Conservation (phyloP, 805 yeast species). For the Myxozyma nipponensis region DNA sequence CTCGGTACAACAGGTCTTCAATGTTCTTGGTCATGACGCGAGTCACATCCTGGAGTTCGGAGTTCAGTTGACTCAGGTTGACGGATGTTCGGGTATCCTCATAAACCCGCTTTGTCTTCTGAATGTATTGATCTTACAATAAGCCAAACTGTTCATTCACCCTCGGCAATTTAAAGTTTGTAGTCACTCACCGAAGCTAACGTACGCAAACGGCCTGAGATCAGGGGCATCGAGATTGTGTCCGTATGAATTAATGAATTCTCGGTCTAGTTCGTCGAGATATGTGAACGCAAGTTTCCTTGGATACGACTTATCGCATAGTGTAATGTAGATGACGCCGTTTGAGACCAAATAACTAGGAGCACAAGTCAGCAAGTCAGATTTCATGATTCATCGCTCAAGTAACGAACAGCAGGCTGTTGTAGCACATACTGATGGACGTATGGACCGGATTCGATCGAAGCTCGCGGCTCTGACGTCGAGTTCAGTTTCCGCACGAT, state of each 20-base stretch:
- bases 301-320: slow-evolving; percentile 77
- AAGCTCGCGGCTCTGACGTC: slow-evolving; percentile 76
- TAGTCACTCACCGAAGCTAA: slow-evolving; percentile 59
- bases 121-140: slow-evolving; percentile 50
- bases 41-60: slow-evolving; percentile 88
- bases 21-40: slow-evolving; percentile 94
- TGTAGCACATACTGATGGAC: slow-evolving; percentile 54
- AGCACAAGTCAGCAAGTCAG: neutral
- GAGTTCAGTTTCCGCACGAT: slow-evolving; percentile 72
- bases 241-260: slow-evolving; percentile 77
- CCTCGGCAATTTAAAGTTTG: neutral
- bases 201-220: slow-evolving; percentile 87
- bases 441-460: slow-evolving; percentile 71
- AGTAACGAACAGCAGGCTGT: too few species aligned
- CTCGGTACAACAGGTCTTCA: slow-evolving; percentile 90
- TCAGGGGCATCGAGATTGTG: slow-evolving; percentile 56
- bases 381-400: neutral
- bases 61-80: slow-evolving; percentile 78
- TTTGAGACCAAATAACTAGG: slow-evolving; percentile 56
- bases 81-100: slow-evolving; percentile 88
- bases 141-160: too few species aligned
- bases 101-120: slow-evolving; percentile 82
- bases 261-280: slow-evolving; percentile 73
- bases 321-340: slow-evolving; percentile 70
- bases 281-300: slow-evolving; percentile 85